Evolutionary conservation across 2,329 filamentous ascomycete species (phyloP).

Genomic region (Fusarium equiseti): DNA sequence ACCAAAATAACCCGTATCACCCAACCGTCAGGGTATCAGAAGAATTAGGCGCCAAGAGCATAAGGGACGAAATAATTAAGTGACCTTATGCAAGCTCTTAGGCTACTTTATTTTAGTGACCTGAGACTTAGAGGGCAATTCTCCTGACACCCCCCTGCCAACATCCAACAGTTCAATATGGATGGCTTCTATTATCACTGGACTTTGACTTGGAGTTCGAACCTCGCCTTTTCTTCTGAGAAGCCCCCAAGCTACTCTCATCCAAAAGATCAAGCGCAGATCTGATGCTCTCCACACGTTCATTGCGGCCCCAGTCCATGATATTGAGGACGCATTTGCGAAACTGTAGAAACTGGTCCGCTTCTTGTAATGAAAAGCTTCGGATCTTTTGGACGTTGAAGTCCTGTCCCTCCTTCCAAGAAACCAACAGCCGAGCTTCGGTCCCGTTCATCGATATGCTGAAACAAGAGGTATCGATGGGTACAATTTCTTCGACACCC

Average conservation of each 20-base stretch:
- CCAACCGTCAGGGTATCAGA: background rate
- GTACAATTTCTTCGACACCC: constrained; percentile 17
- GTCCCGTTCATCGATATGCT: constrained; percentile 50
- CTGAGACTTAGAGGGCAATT: background rate
- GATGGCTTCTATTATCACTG: background rate
- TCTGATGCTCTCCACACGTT: constrained; percentile 47
- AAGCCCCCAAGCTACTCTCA: background rate
- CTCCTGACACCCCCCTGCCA: background rate
- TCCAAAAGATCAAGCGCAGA: constrained; percentile 16
- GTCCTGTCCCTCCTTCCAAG: constrained; percentile 46
- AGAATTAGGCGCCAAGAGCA: background rate
- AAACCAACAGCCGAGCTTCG: constrained; percentile 51
- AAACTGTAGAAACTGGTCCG: constrained; percentile 49
- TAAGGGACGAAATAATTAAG: background rate
- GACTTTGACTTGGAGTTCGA: background rate
- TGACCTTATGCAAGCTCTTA: background rate
- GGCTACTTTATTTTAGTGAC: background rate
- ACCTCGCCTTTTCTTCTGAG: background rate
- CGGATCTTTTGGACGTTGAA: constrained; percentile 12
- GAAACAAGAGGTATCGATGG: constrained; percentile 40
- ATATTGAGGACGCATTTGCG: constrained; percentile 52
- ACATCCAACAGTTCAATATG: background rate
- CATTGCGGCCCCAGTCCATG: constrained; percentile 52
- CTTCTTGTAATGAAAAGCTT: constrained; percentile 50
- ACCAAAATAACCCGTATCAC: background rate